Evolutionary conservation across 164 flowering plant genomes (phyloP).

Genomic region (Magnolia kwangsiensis): DNA sequence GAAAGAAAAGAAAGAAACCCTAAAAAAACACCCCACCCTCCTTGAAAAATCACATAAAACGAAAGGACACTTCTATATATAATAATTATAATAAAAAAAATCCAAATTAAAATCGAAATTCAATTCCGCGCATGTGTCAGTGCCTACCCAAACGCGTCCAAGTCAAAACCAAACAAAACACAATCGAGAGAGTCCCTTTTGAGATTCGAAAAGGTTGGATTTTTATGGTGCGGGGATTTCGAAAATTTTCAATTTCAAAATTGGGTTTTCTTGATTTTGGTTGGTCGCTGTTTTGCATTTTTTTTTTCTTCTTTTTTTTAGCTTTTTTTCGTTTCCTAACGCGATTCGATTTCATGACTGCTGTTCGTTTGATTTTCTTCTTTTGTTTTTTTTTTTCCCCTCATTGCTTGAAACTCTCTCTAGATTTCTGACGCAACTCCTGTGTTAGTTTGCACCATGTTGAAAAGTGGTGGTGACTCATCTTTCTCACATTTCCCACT

Average conservation of each 20-base stretch:
- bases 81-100: not conserved
- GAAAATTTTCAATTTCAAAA: not conserved
- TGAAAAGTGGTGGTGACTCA: not conserved
- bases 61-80: constrained; percentile 15
- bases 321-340: constrained; percentile 10
- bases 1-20: constrained; percentile 31
- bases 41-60: constrained; percentile 21
- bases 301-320: constrained; percentile 5
- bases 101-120: constrained; percentile 15
- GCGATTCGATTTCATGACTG: constrained; percentile 24
- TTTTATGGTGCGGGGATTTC: constrained; percentile 3
- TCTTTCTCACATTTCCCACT: not conserved
- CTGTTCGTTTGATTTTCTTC: constrained; percentile 10
- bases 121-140: constrained; percentile 19
- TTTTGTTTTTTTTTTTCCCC: constrained; percentile 8
- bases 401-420: not conserved
- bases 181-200: not conserved
- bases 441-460: not conserved
- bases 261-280: constrained; percentile 12
- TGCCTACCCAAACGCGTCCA: not conserved
- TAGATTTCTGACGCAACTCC: not conserved
- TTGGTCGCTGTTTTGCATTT: constrained; percentile 6
- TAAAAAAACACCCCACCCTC: constrained; percentile 8
- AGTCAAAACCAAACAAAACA: constrained; percentile 6
- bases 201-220: not conserved